A percentile compares a stretch with the other conserved stretches of the same genome.
phyloP scores from a whole-genome alignment of 129 eudicot species.

The Saussurea involucrata region DNA sequence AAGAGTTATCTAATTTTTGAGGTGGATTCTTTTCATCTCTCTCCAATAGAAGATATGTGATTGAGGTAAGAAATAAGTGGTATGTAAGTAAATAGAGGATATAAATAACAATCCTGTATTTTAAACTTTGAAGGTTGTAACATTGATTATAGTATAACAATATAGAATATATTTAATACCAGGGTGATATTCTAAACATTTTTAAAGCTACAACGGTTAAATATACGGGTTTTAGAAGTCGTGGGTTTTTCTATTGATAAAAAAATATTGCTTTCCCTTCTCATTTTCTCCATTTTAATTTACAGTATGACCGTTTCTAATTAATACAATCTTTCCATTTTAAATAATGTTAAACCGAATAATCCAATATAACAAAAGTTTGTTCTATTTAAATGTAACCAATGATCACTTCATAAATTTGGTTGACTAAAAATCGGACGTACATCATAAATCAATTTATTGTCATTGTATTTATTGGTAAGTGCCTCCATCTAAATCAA shows the following conservation, averaged over 20 bases:
- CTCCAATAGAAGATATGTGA: too few species aligned
- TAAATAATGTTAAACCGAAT: not conserved
- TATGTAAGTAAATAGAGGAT: too few species aligned
- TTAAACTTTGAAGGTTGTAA: not conserved
- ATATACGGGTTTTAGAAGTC: not conserved
- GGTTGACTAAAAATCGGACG: not conserved
- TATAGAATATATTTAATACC: not conserved
- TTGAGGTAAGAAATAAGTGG: too few species aligned
- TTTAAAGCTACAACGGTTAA: not conserved
- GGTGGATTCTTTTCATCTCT: too few species aligned
- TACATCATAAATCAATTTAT: not conserved
- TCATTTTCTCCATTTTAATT: not conserved
- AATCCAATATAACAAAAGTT: too few species aligned
- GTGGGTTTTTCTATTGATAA: not conserved
- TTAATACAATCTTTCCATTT: too few species aligned
- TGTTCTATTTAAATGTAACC: not conserved
- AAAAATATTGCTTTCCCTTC: not conserved
- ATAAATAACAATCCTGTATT: too few species aligned
- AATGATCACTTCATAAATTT: not conserved
- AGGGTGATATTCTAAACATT: not conserved
- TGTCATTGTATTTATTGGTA: slow-evolving; percentile 15
- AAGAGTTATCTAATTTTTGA: too few species aligned
- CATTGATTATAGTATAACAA: not conserved
- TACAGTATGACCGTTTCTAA: not conserved
- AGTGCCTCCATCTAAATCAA: slow-evolving; percentile 5